Evolutionary conservation across 176 grass and related monocot species (phyloP), one percentile per base, ranked within the genome.

Genomic region (Panicum miliaceum): DNA sequence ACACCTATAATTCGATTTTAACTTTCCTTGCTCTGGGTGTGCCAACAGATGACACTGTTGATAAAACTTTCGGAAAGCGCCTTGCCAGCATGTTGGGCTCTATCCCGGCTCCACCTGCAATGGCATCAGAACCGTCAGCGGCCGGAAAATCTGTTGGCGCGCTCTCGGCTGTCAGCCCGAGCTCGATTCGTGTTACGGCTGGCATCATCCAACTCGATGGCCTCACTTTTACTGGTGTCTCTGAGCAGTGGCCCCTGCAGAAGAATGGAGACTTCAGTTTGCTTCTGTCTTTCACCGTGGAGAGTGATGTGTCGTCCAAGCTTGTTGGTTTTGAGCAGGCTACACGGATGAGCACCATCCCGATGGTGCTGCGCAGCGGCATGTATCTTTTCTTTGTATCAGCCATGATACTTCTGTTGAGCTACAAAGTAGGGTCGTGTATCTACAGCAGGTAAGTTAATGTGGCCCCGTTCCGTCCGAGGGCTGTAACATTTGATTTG

Each of bases 381-480:
- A 71, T 90, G 41, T 95, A 92, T 86, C 83, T 88, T 71, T 86
- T 95, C 80, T 90, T 93, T 32, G 81, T 93, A 0, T 95, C 93
- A 1, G 82, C 91, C 0, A 86, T 93, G 61, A 88, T 98, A 70
- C 87, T 98, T 32, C 25, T 90, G 42, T 68, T 95, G 64, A 95
- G 96, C 78, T 98, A 90, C 72, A 93, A 91, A 75, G 42, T 98
- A 66, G 92, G 90, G 12, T 86, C 70, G 45, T 95, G 89, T 68
- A 87, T 98, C 83, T 91, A 84, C 71, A 88, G 84, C 78, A 91
- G 87, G 83, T 89, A 90, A 88, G 79, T 54, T 79, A 54, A 27
- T 40, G 63, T 27, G 29, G 32, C 46, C 19, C 78, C n/a, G 3
- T 4, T 69, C 64, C 0, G n/a, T 4, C 47, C 0, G 50, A 29